Base-by-base conservation (phyloP, 1,139 yeast genomes). In the Saccharomyces hybrid region DNA sequence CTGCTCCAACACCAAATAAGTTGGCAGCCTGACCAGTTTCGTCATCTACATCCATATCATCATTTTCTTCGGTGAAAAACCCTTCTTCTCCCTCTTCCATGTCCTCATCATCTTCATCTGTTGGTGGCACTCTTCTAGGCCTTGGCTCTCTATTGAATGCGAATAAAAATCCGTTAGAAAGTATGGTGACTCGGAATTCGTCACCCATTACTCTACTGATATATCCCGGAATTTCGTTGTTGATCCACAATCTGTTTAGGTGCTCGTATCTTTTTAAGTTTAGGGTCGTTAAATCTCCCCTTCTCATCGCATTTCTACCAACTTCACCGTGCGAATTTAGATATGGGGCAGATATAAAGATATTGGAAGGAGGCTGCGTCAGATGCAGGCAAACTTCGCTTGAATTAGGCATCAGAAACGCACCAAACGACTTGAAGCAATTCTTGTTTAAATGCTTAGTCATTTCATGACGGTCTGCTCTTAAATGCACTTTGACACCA, bases 261-360 rank as follows among this genome's bases (percentile, higher is more conserved):
- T 80, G 76, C 47, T 75, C 72, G 65, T 81, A 84, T 53, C 93
- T 74, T 42, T 71, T 73, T 27, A 71, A 59, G 62, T 78, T 79
- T 57, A 86, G 73, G 0, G 74, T 74, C 0, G 88, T 87, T 32
- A 73, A 62, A 55, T 78, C 82, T 28, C 83, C 83, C 9, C 80
- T 78, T 12, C 77, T 75, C 58, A 75, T 72, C 6, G 81, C 74
- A 26, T 77, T 78, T 8, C 75, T 73, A 50, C 86, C 85, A 9
- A 84, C 78, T 66, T 86, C 93, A 29, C 95, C 95, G 66, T 85
- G 89, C 4, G 76, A 73, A 51, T 88, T 84, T 64, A 86, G 71
- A 64, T 85, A 86, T 1, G 93, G 93, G 0, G 88, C 86, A 14
- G 79, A 75, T 26, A 80, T 70, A 34, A 70, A 59, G 24, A 70